Evolutionary conservation across 352 stramenopile species (phyloP).

Genomic region (Phytophthora sansomeana): DNA sequence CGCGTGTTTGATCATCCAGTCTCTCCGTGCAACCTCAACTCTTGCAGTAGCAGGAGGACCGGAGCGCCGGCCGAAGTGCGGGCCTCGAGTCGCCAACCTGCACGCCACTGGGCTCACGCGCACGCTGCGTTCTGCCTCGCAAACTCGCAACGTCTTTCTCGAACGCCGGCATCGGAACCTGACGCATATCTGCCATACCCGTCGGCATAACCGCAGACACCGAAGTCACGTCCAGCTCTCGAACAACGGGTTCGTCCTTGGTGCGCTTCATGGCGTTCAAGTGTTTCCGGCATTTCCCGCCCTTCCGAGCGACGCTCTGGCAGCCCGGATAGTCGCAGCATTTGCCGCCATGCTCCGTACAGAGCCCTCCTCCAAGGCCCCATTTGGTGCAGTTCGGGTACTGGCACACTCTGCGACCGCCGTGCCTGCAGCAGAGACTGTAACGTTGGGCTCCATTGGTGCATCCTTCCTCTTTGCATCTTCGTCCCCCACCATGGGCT

Average conservation of each 20-base stretch:
- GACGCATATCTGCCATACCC: conserved; percentile 70
- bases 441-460: conserved; percentile 73
- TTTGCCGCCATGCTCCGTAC: conserved; percentile 73
- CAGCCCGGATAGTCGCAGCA: conserved; percentile 69
- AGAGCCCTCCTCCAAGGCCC: not conserved
- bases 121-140: conserved; percentile 23
- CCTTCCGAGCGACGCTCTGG: conserved; percentile 74
- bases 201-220: conserved; percentile 18
- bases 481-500: conserved; percentile 73
- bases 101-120: conserved; percentile 48
- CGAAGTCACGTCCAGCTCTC: not conserved
- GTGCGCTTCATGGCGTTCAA: conserved; percentile 60
- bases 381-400: conserved; percentile 76
- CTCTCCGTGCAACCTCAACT: too few species aligned
- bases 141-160: conserved; percentile 37
- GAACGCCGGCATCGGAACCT: conserved; percentile 62
- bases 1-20: too few species aligned
- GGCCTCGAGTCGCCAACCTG: conserved; percentile 9
- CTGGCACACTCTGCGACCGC: conserved; percentile 72
- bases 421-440: conserved; percentile 67
- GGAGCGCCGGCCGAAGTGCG: not conserved
- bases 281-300: conserved; percentile 82
- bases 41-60: too few species aligned
- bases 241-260: conserved; percentile 35
- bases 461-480: conserved; percentile 73